phyloP scores from a whole-genome alignment of 805 yeast genomes.

The Dipodascus geniculatus region DNA sequence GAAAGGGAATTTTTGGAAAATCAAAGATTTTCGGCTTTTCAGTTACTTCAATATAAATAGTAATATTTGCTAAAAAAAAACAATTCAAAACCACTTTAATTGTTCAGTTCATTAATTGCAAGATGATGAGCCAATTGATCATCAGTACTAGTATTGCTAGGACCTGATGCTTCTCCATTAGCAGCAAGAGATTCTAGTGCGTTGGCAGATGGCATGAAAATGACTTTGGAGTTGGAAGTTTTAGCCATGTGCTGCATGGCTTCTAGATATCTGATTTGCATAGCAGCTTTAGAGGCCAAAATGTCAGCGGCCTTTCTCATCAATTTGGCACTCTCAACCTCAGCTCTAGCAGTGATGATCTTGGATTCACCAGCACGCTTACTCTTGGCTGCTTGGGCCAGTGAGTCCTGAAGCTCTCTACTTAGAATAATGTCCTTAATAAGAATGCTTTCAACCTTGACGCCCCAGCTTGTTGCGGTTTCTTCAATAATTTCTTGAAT shows the following conservation, averaged over 20 bases:
- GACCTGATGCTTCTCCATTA: too few species aligned
- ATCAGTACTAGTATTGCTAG: too few species aligned
- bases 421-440: slow-evolving; percentile 55
- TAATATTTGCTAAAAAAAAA: too few species aligned
- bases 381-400: slow-evolving; percentile 67
- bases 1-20: too few species aligned
- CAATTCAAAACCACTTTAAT: too few species aligned
- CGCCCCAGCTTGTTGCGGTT: slow-evolving; percentile 63
- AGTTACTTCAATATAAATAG: too few species aligned
- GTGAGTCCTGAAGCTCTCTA: slow-evolving; percentile 41
- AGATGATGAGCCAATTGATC: too few species aligned
- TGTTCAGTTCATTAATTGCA: too few species aligned
- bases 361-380: slow-evolving; percentile 66
- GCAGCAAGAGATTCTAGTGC: slow-evolving; percentile 28
- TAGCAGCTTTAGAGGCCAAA: slow-evolving; percentile 60
- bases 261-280: slow-evolving; percentile 68
- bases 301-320: slow-evolving; percentile 74
- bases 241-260: slow-evolving; percentile 70
- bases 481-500: slow-evolving; percentile 49
- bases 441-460: slow-evolving; percentile 50
- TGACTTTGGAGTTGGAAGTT: slow-evolving; percentile 50
- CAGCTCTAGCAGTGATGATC: slow-evolving; percentile 64
- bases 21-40: too few species aligned
- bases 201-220: slow-evolving; percentile 52
- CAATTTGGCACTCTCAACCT: slow-evolving; percentile 61